Evolutionary conservation across 371 early-diverging fungal genomes (phyloP).

Genomic region (Syncephalis fuscata): DNA sequence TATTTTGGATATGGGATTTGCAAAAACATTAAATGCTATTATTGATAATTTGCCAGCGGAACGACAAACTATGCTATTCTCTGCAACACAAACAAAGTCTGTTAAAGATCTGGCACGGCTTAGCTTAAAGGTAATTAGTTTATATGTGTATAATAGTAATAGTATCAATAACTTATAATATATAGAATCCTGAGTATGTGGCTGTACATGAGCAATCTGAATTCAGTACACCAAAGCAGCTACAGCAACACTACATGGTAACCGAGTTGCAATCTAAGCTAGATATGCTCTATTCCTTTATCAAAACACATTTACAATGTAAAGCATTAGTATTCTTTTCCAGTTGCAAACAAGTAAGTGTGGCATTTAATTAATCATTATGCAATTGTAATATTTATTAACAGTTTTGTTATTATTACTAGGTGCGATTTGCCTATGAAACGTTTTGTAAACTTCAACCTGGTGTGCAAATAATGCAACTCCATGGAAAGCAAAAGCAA

Average conservation of each 20-base stretch:
- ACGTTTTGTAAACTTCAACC: constrained; percentile 88
- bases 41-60: constrained; percentile 72
- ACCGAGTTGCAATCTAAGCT: constrained; percentile 69
- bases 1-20: constrained; percentile 89
- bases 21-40: constrained; percentile 87
- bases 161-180: constrained; percentile 1
- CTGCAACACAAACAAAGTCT: constrained; percentile 92
- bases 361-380: background rate
- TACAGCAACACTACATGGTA: constrained; percentile 74
- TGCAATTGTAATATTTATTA: constrained; percentile 1
- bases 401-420: background rate
- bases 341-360: constrained; percentile 68
- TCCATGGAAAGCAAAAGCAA: constrained; percentile 95
- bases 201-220: constrained; percentile 81
- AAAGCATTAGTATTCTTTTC: constrained; percentile 79
- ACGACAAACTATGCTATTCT: constrained; percentile 88
- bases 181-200: constrained; percentile 79
- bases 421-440: constrained; percentile 83
- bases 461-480: constrained; percentile 74
- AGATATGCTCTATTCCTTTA: constrained; percentile 83
- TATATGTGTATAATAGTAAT: constrained; percentile 1
- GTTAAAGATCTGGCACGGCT: constrained; percentile 86
- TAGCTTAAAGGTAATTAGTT: constrained; percentile 30
- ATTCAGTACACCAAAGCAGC: constrained; percentile 58
- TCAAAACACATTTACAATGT: constrained; percentile 71